Percentiles rank a stretch among this genome's conserved stretches.
phyloP scores from a whole-genome alignment of 2,329 filamentous ascomycete species.

The Verticillium alfalfae region DNA sequence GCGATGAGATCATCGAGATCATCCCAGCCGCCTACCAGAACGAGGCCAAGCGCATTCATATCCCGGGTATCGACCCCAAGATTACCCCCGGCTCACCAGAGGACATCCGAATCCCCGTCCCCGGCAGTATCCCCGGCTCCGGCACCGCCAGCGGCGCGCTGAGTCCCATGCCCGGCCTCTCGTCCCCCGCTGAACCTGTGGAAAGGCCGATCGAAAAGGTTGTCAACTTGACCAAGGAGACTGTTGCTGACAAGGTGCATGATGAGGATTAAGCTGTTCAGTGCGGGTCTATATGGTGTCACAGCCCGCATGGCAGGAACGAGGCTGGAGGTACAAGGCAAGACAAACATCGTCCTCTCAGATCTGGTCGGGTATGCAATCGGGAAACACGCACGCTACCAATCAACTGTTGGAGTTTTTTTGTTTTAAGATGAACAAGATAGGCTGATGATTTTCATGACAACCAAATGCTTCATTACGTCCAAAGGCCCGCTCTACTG shows the following conservation, averaged over 20 bases:
- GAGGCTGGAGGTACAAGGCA: not conserved
- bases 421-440: not conserved
- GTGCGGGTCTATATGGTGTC: not conserved
- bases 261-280: slow-evolving; percentile 38
- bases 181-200: slow-evolving; percentile 36
- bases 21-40: slow-evolving; percentile 98
- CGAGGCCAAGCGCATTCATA: slow-evolving; percentile 83
- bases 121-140: slow-evolving; percentile 25
- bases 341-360: not conserved
- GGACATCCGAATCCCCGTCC: slow-evolving; percentile 73
- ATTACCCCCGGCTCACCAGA: slow-evolving; percentile 75
- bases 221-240: slow-evolving; percentile 42
- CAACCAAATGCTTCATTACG: not conserved
- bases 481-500: not conserved
- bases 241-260: slow-evolving; percentile 46
- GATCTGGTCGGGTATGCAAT: too few species aligned
- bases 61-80: slow-evolving; percentile 60
- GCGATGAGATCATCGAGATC: slow-evolving; percentile 97
- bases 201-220: slow-evolving; percentile 42
- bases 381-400: not conserved
- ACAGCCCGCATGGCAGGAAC: not conserved
- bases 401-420: not conserved
- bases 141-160: slow-evolving; percentile 32
- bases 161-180: slow-evolving; percentile 42
- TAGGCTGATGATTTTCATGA: not conserved